Conservation (phyloP, 2,329 filamentous ascomycete genomes). For the Thelonectria discophora region DNA sequence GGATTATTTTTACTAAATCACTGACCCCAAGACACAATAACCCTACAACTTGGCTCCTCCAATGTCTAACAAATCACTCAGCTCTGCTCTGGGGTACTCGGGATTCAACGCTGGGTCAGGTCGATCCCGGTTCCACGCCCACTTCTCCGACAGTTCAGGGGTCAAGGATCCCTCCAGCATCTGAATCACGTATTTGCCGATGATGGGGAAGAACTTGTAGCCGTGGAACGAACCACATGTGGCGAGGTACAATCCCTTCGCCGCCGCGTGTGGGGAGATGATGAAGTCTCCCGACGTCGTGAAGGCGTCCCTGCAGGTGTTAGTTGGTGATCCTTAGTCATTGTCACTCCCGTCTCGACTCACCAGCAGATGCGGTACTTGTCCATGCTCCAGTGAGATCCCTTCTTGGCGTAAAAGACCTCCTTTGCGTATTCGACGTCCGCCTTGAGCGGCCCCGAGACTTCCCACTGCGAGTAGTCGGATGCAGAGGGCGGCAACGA, state of each 20-base stretch:
- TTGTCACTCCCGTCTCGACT: constrained; percentile 37
- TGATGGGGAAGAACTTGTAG: constrained; percentile 73
- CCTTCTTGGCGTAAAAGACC: constrained; percentile 67
- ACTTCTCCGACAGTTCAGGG: constrained; percentile 55
- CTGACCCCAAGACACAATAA: no score
- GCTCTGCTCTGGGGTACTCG: constrained; percentile 66
- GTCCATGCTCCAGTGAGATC: constrained; percentile 64
- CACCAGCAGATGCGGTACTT: constrained; percentile 75
- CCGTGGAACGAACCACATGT: constrained; percentile 73
- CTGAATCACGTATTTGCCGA: constrained; percentile 69
- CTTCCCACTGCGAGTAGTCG: constrained; percentile 72
- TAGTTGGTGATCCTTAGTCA: constrained; percentile 14
- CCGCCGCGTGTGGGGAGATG: constrained; percentile 64
- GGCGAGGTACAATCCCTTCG: constrained; percentile 65
- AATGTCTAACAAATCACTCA: constrained; percentile 59
- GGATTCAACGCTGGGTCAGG: constrained; percentile 61
- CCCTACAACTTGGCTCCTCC: constrained; percentile 41
- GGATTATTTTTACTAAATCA: no score
- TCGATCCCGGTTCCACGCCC: constrained; percentile 68
- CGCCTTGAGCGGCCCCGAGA: constrained; percentile 62
- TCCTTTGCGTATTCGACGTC: constrained; percentile 66
- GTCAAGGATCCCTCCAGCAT: constrained; percentile 59
- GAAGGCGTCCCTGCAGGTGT: constrained; percentile 66
- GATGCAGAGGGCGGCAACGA: constrained; percentile 64
- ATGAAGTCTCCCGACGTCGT: constrained; percentile 70